phyloP scores from a whole-genome alignment of 495 filamentous ascomycete genomes.

The Cercophora scortea region DNA sequence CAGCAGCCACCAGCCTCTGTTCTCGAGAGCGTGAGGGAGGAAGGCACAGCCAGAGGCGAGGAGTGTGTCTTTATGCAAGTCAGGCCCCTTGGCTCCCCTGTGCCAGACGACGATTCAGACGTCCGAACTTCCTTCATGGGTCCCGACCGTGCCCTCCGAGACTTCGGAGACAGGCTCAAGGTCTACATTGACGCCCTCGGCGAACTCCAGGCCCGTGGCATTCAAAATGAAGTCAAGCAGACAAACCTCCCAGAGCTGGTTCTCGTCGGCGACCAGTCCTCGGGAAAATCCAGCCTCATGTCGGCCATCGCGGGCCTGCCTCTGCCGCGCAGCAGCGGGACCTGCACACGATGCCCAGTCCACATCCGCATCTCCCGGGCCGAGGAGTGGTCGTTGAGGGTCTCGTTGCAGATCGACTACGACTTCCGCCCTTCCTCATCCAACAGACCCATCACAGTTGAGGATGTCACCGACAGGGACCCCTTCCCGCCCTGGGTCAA shows the following conservation, averaged over 20 bases:
- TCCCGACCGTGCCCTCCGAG: constrained; percentile 25
- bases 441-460: constrained; percentile 19
- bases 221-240: constrained; percentile 32
- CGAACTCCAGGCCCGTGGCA: constrained; percentile 37
- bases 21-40: neutral
- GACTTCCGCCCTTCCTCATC: constrained; percentile 24
- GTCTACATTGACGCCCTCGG: constrained; percentile 40
- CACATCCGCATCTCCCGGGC: constrained; percentile 64
- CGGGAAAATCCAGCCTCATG: constrained; percentile 75
- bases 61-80: constrained; percentile 15
- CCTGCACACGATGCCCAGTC: constrained; percentile 70
- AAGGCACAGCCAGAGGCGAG: constrained; percentile 8
- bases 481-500: constrained; percentile 39
- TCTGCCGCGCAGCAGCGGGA: constrained; percentile 58
- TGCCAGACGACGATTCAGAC: no score
- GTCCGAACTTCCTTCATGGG: constrained; percentile 22
- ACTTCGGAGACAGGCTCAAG: constrained; percentile 36
- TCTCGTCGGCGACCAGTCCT: constrained; percentile 71
- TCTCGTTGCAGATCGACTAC: constrained; percentile 55
- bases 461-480: constrained; percentile 31
- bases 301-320: constrained; percentile 73
- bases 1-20: neutral
- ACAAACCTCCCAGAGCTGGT: constrained; percentile 67
- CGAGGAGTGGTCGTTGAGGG: constrained; percentile 52
- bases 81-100: neutral